These are phyloP conservation scores for Calonectria multiphialidica DNA, from an alignment of 2,329 filamentous ascomycete species.

Conservation along the genomic window DNA sequence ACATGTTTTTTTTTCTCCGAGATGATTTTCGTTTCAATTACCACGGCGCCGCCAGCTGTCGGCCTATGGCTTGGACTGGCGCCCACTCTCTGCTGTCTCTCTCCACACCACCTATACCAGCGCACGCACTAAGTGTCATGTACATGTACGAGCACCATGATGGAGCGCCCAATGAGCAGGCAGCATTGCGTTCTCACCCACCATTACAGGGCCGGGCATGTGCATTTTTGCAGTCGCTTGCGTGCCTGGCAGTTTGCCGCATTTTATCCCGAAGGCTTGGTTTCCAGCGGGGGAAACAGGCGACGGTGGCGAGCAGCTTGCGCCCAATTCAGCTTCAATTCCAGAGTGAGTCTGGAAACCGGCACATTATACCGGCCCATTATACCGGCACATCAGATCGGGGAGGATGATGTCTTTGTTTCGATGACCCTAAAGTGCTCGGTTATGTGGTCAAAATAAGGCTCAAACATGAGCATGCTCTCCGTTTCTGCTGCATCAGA, in stretches of 20 bases:
- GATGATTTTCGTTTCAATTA: slow-evolving; percentile 1
- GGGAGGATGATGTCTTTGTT: neutral
- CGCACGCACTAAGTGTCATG: neutral
- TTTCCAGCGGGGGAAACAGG: neutral
- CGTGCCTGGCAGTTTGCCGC: neutral
- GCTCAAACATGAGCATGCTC: neutral
- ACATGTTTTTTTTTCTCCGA: neutral
- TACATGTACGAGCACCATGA: neutral
- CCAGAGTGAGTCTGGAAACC: neutral
- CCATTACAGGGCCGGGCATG: neutral
- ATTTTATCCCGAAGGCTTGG: neutral
- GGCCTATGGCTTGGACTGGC: neutral
- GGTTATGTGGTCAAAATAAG: neutral
- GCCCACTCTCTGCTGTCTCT: neutral
- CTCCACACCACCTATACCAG: slow-evolving; percentile 1
- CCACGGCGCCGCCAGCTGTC: neutral
- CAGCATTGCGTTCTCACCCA: neutral
- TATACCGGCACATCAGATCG: neutral
- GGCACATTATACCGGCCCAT: too few relatives aligned
- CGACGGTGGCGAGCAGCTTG: too few relatives aligned
- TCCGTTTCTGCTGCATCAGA: neutral
- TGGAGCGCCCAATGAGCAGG: neutral
- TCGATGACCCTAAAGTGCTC: neutral
- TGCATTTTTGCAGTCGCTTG: neutral
- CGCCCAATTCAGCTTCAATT: neutral